Percentiles rank a stretch among this genome's conserved stretches.
phyloP scores from a whole-genome alignment of 805 yeast species.

The Kodamaea neixiangensis region DNA sequence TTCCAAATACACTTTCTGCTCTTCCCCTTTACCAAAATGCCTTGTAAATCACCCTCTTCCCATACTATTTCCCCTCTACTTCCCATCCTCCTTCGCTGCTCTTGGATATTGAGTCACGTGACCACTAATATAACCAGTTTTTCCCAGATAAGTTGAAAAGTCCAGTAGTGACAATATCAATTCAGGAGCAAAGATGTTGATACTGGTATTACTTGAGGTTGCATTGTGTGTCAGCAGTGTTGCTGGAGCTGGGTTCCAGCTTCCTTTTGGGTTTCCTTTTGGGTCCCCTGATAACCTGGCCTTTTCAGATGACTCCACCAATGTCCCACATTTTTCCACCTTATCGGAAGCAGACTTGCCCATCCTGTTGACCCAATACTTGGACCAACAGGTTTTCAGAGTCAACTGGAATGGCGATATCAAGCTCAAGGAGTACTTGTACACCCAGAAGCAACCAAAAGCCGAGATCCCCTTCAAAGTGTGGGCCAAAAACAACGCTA shows the following conservation, averaged over 20 bases:
- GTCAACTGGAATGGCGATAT: conserved; percentile 30
- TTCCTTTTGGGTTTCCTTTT: conserved; percentile 7
- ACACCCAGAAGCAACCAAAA: conserved; percentile 7
- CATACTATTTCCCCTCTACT: neutral
- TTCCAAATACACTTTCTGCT: too few relatives aligned
- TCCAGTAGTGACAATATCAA: neutral
- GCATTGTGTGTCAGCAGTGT: conserved; percentile 2
- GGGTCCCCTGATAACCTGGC: neutral
- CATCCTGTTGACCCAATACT: conserved; percentile 42
- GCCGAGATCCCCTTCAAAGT: conserved; percentile 20
- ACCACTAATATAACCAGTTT: neutral
- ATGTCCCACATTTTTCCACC: conserved; percentile 31
- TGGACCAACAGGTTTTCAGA: conserved; percentile 47
- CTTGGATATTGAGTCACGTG: neutral
- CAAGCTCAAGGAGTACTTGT: conserved; percentile 21
- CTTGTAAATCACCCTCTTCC: neutral
- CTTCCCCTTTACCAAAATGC: neutral
- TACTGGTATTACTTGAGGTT: neutral
- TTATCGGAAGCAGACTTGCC: conserved; percentile 33
- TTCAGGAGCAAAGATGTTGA: neutral
- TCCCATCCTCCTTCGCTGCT: neutral
- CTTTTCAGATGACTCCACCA: neutral
- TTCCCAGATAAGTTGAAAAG: neutral
- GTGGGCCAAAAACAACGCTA: conserved; percentile 51
- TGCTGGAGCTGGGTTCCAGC: conserved; percentile 5